Base-by-base conservation (phyloP, 805 yeast species). In the Hanseniaspora meyeri region DNA sequence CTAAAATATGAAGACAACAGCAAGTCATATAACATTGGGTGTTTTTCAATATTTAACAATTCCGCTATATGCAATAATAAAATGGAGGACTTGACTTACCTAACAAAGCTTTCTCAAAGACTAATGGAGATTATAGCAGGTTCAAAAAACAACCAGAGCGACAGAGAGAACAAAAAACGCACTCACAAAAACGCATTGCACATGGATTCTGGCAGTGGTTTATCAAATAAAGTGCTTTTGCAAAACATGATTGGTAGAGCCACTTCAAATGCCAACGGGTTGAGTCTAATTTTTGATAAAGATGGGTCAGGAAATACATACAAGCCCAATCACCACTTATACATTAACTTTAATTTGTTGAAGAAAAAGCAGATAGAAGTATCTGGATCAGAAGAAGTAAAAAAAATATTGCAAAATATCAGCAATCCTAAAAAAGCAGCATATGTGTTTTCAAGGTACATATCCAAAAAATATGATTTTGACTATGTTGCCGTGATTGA, bases 241-340 rank as follows among this genome's bases (percentile, higher is more conserved):
- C 24, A 49, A n/a, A 72, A 68, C 56, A 68, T 72, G 39, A 70
- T 77, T 56, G 86, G 85, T 0, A 72, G 85, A 65, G 83, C 85
- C 6, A 81, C 85, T 1, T 70, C 79, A 57, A 69, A 69, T 49
- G 72, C 73, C 0, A 63, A 65, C 17, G 60, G 64, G 52, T 62
- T n/a, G 1, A 57, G 51, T 24, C 70, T 79, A 1, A 75, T 79
- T 0, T 80, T 78, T 64, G 86, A 81, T 60, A 76, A 75, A 59
- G 85, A 81, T 66, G 85, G 85, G 0, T 78, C 84, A 6, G 86
- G 85, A 16, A 75, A 76, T 16, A 77, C 82, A n/a, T 81, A 80
- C 61, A 70, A 73, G 3, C 81, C 73, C 55, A 77, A 77, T 60
- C 70, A 71, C 49, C 74, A 70, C 57, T 72, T 79, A 55, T 68